phyloP scores from a whole-genome alignment of 2,329 filamentous ascomycete species.

The Blastomyces gilchristii region DNA sequence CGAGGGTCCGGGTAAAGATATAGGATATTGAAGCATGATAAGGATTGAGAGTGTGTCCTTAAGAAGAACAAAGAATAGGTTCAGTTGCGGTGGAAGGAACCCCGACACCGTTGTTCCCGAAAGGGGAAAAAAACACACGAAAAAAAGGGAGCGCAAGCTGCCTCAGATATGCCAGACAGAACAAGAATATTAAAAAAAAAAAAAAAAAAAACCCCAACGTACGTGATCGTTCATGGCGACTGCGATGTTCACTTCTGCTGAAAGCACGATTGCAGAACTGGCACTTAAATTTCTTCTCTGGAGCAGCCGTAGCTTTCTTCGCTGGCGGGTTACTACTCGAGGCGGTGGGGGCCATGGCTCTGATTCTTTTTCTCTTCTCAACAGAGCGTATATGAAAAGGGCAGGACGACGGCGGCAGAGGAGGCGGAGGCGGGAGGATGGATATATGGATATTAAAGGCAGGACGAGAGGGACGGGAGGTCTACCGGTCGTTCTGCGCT shows the following conservation, averaged over 20 bases:
- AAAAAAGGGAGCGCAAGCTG: too few species aligned
- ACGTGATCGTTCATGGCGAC: conserved; percentile 95
- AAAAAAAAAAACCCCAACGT: conserved; percentile 43
- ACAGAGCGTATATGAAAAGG: conserved; percentile 10
- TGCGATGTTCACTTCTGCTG: conserved; percentile 92
- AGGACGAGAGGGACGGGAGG: too few species aligned
- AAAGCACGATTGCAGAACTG: conserved; percentile 98
- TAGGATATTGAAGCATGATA: too few species aligned
- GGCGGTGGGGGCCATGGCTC: conserved; percentile 37
- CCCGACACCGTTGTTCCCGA: neutral
- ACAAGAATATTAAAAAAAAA: neutral
- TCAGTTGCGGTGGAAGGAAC: neutral
- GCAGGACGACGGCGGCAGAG: neutral
- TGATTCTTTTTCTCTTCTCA: neutral
- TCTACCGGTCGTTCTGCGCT: conserved; percentile 32
- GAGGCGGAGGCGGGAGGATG: neutral
- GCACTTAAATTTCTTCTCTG: conserved; percentile 99
- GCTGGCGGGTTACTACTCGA: conserved; percentile 61
- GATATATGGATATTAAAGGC: conserved; percentile 10
- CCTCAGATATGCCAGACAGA: neutral
- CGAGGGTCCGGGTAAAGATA: neutral
- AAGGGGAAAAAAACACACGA: too few species aligned
- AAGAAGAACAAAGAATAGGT: neutral
- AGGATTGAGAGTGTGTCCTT: too few species aligned
- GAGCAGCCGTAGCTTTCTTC: conserved; percentile 69